Base-by-base conservation (phyloP, 148 eudicot species). In the Amaranthus hypochondriacus region DNA sequence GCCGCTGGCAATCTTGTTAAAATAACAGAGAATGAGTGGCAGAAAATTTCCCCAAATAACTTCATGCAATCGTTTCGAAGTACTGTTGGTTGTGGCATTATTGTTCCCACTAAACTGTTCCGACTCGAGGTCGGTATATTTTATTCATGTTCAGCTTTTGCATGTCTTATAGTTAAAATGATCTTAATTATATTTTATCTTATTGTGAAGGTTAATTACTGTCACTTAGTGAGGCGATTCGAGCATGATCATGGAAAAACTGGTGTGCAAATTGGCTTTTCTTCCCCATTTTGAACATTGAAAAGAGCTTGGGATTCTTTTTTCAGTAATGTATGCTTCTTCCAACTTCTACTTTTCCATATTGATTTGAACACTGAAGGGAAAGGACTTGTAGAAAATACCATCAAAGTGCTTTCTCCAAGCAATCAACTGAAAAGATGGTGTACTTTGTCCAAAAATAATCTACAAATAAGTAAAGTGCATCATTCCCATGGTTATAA, bases 201-300 rank as follows among this genome's bases (percentile, higher is more conserved):
- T 10, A 47, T 60, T 73, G 71, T 49, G 67, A 89, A 95, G 97
- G 87, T 90, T 12, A 95, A 95, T 77, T 95, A 95, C 79, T 92
- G 97, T 84, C 82, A 90, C 79, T 79, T 92, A 68, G 76, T 92
- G 79, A 86, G 80, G 77, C 89, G 87, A 74, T 84, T 75, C 10
- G 92, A 83, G 77, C 86, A 88, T n/a, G 98, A 94, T 73, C 88
- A 69, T 56, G 98, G 90, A 78, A 94, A 90, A 83, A 88, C 90
- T 49, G 98, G 97, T 5, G 76, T 95, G 60, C 96, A 90, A 72
- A 87, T 92, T 76, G 81, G 92, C 86, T 95, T 95, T 82, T 95
- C 98, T 66, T 86, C 96, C 48, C 86, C 91, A 4, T 57, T 73
- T 44, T 87, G 81, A 76, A 75, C 74, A 48, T 43, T 50, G 49